Percentiles rank a stretch among this genome's conserved stretches.
Evolutionary conservation across 202 grass and related monocot species (phyloP).

Genomic region (Tripidium arundinaceum): DNA sequence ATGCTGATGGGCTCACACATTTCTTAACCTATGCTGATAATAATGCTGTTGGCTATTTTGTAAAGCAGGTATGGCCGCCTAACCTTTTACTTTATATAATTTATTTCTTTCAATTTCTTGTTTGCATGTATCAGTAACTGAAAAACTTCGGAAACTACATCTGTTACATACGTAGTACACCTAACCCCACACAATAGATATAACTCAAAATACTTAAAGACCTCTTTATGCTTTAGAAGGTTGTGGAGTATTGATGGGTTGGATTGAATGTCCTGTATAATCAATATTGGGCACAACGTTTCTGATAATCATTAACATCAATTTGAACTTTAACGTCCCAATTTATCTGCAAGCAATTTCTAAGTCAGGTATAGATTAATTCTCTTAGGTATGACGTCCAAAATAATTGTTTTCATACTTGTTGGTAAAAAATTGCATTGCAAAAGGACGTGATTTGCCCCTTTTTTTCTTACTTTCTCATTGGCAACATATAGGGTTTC

Average conservation of each 20-base stretch:
- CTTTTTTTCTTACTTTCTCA: background rate
- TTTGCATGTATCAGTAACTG: background rate
- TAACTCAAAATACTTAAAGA: background rate
- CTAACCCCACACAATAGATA: background rate
- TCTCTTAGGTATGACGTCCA: background rate
- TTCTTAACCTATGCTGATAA: conserved; percentile 99
- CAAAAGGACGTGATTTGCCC: background rate
- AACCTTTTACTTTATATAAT: background rate
- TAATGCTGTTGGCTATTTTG: conserved; percentile 99
- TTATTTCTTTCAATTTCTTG: background rate
- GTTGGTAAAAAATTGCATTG: background rate
- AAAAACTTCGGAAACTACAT: background rate
- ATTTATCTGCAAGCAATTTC: background rate
- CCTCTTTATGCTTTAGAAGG: conserved; percentile 1
- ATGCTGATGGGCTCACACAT: conserved; percentile 93
- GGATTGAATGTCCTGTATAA: background rate
- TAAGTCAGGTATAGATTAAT: background rate
- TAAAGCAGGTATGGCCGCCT: conserved; percentile 69
- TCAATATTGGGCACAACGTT: background rate
- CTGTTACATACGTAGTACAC: background rate
- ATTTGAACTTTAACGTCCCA: background rate
- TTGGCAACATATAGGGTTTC: conserved; percentile 67
- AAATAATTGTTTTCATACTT: background rate
- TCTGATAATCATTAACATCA: background rate
- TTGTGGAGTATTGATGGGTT: background rate